Percentiles rank a stretch among this genome's conserved stretches.
These are phyloP conservation scores for Carex arenaria DNA, from an alignment of 202 grass and related monocot species.

Conservation along the genomic window DNA sequence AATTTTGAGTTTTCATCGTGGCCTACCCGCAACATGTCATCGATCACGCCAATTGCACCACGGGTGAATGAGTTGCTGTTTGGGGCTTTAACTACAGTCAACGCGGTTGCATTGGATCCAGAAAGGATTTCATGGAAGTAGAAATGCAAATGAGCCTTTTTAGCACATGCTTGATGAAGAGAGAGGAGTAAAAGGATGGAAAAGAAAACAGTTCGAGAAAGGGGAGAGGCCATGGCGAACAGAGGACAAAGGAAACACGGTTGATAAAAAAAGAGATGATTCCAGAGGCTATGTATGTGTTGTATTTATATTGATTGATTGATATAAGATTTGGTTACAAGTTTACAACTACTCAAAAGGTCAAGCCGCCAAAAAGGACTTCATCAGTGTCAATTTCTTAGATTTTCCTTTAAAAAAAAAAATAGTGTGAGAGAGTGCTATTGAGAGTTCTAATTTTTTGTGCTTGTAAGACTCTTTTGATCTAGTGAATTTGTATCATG, in stretches of 20 bases:
- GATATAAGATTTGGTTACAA: background rate
- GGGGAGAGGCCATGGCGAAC: too few species aligned
- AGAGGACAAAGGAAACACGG: too few species aligned
- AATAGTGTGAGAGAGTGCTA: too few species aligned
- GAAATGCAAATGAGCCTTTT: constrained; percentile 7
- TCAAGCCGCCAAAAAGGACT: background rate
- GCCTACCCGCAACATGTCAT: background rate
- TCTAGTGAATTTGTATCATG: too few species aligned
- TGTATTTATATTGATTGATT: background rate
- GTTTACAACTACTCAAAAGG: background rate
- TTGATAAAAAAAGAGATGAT: background rate
- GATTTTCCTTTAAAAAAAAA: too few species aligned
- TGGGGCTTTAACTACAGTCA: background rate
- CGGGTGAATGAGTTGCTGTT: background rate
- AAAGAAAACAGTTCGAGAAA: too few species aligned
- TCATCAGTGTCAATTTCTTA: too few species aligned
- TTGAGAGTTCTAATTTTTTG: too few species aligned
- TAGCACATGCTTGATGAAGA: too few species aligned
- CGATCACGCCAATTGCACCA: background rate
- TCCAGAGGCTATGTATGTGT: background rate
- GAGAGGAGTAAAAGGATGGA: too few species aligned
- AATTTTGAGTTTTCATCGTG: background rate
- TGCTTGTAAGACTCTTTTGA: too few species aligned
- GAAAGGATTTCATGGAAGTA: constrained; percentile 14
- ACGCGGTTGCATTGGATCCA: background rate